Conservation (phyloP, 116 monocot genomes). For the Dioscorea cayenensis region DNA sequence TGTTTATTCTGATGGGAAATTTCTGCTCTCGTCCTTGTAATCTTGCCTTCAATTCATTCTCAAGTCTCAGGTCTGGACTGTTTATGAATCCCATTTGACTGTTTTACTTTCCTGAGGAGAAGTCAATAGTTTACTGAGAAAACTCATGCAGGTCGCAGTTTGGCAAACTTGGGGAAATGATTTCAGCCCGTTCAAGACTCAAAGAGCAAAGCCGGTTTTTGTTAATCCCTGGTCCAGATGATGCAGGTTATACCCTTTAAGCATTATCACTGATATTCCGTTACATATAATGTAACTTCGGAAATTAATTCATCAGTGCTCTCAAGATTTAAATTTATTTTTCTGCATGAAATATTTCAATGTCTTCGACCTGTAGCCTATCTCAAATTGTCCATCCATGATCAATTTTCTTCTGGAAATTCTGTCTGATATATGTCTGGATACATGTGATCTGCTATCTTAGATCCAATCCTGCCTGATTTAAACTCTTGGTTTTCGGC, state of each 20-base stretch:
- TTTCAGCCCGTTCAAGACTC: slow-evolving; percentile 57
- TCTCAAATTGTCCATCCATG: background rate
- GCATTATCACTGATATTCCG: background rate
- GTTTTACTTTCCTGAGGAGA: background rate
- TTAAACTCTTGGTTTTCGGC: background rate
- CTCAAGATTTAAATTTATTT: no score
- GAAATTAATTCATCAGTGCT: no score
- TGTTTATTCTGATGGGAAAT: slow-evolving; percentile 99
- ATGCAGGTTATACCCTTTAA: slow-evolving; percentile 49
- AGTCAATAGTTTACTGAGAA: background rate
- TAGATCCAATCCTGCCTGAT: background rate
- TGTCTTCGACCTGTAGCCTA: background rate
- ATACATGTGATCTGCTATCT: background rate
- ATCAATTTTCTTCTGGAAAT: background rate
- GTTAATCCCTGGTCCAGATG: slow-evolving; percentile 93
- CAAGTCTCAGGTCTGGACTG: slow-evolving; percentile 55
- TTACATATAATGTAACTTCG: background rate
- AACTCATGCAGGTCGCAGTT: slow-evolving; percentile 49
- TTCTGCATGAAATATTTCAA: no score
- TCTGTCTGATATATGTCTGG: background rate
- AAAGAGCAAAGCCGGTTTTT: slow-evolving; percentile 85
- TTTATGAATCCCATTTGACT: background rate
- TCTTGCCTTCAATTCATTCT: slow-evolving; percentile 79
- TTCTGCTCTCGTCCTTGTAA: slow-evolving; percentile 93
- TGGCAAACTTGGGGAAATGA: slow-evolving; percentile 86